Evolutionary conservation across 371 early-diverging fungal species (phyloP).

Genomic region (Umbelopsis sp.): DNA sequence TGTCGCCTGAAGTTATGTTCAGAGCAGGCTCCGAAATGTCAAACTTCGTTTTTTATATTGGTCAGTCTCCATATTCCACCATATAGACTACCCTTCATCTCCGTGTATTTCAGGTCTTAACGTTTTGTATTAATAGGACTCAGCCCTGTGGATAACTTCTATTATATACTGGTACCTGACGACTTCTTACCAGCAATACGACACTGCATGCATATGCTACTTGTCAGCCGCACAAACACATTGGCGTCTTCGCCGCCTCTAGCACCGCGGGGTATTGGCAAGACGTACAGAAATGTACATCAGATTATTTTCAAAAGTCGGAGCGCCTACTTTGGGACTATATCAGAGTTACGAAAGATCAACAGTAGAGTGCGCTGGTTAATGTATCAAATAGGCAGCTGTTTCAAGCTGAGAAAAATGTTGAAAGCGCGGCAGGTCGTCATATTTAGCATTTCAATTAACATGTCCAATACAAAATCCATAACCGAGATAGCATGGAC

Average conservation of each 20-base stretch:
- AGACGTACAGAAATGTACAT: neutral
- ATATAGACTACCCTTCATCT: neutral
- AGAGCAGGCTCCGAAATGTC: neutral
- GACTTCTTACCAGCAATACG: constrained; percentile 12
- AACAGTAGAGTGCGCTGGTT: neutral
- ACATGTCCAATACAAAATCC: neutral
- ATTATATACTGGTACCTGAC: neutral
- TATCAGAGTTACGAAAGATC: neutral
- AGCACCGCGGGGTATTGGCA: neutral
- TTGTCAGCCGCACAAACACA: neutral
- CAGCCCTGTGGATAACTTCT: neutral
- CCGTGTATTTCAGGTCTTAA: neutral
- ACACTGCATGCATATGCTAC: neutral
- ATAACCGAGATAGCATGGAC: constrained; percentile 1
- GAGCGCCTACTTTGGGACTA: neutral
- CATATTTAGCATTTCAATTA: neutral
- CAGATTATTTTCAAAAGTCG: neutral
- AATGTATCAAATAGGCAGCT: neutral
- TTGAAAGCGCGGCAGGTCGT: neutral
- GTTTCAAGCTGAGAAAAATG: neutral
- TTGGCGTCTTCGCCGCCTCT: neutral
- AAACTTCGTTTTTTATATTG: neutral
- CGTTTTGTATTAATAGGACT: neutral
- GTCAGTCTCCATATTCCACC: neutral
- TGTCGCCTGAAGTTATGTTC: constrained; percentile 5